These are phyloP conservation scores for Wickerhamiella galacta DNA, from an alignment of 805 yeast species.

Conservation along the genomic window DNA sequence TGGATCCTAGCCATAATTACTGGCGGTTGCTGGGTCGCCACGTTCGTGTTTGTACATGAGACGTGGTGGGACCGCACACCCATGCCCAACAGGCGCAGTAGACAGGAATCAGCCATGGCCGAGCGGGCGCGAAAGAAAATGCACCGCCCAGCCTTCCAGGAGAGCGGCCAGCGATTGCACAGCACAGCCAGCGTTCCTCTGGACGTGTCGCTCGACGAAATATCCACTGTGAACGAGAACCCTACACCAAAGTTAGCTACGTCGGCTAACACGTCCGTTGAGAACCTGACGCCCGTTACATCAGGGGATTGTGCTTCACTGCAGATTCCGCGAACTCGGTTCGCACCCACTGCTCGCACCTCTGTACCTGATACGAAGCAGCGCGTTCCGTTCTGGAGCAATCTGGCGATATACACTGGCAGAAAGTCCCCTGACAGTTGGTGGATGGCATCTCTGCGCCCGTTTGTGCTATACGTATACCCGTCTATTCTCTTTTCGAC, in stretches of 20 bases:
- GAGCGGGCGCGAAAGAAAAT: conserved; percentile 20
- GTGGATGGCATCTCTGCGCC: conserved; percentile 41
- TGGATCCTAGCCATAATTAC: conserved; percentile 40
- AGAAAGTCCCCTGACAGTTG: conserved; percentile 33
- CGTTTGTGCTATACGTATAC: conserved; percentile 32
- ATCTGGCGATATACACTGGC: conserved; percentile 32
- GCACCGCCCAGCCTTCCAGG: conserved; percentile 6
- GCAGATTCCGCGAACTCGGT: no score
- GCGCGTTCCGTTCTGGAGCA: conserved; percentile 18
- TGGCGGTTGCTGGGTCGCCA: conserved; percentile 29
- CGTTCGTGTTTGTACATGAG: conserved; percentile 43
- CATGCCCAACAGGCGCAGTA: conserved; percentile 31
- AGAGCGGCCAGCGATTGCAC: neutral
- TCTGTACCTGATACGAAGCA: neutral
- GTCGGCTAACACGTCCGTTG: no score
- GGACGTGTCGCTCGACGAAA: neutral
- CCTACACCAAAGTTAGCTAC: neutral
- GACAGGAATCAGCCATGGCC: conserved; percentile 33
- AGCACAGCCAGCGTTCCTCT: neutral
- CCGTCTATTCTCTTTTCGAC: conserved; percentile 38
- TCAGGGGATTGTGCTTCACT: no score
- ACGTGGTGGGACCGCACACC: conserved; percentile 48
- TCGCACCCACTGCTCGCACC: neutral
- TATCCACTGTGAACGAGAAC: neutral
- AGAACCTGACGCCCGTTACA: no score